Evolutionary conservation across 164 flowering plant species (phyloP).

Genomic region (Dillenia suffruticosa): DNA sequence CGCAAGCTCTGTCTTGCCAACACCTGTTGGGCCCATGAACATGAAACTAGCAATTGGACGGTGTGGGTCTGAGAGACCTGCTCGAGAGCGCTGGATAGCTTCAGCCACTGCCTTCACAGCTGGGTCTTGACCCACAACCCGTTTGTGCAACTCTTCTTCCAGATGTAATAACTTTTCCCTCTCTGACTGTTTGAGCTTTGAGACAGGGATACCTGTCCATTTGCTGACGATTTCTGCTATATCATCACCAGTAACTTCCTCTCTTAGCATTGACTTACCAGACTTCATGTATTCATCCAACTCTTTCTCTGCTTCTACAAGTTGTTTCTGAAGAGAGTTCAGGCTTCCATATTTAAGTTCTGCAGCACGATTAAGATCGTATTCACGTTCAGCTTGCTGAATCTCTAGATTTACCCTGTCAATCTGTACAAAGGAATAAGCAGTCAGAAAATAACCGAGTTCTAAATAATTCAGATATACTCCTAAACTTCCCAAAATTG

Average conservation of each 20-base stretch:
- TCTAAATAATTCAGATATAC: too few relatives aligned
- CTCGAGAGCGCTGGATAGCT: conserved; percentile 94
- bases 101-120: conserved; percentile 92
- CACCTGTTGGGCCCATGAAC: conserved; percentile 99
- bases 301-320: conserved; percentile 74
- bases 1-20: conserved; percentile 96
- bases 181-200: conserved; percentile 93
- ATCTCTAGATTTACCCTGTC: conserved; percentile 96
- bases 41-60: conserved; percentile 99
- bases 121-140: conserved; percentile 94
- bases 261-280: conserved; percentile 95
- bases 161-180: conserved; percentile 79
- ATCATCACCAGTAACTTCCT: conserved; percentile 82
- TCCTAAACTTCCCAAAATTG: too few relatives aligned
- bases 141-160: conserved; percentile 89
- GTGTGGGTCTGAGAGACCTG: conserved; percentile 93
- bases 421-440: conserved; percentile 45
- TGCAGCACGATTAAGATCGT: conserved; percentile 97
- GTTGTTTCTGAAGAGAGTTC: conserved; percentile 82
- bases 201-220: conserved; percentile 98
- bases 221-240: conserved; percentile 96
- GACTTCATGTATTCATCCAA: conserved; percentile 72
- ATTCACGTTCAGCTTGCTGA: conserved; percentile 94
- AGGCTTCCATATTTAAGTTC: conserved; percentile 89
- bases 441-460: not conserved